Base-by-base conservation (phyloP, 805 yeast species). In the Candida jianshihensis region DNA sequence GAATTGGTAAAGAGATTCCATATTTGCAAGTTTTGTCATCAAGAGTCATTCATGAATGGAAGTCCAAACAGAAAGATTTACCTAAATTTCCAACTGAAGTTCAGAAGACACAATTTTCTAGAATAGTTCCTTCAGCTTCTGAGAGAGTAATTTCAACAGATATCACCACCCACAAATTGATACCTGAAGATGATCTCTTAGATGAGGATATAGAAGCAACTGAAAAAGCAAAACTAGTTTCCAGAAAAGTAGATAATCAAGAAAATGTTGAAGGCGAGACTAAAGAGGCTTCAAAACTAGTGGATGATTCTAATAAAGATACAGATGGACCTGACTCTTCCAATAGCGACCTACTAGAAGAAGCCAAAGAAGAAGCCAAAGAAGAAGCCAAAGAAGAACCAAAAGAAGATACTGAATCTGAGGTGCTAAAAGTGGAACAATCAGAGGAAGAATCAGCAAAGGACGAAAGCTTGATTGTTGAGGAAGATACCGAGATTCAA, bases 1-100 rank as follows among this genome's bases (percentile, higher is more conserved):
- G 65, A 20, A 60, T 75, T 9, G 66, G 71, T 28, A 64, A 68
- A 38, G 67, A 74, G 16, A 66, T 67, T 25, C 61, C 59, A 33
- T 67, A 68, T 43, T 47, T 68, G 36, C 64, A 61, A 31, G 65
- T 59, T 5, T 51, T 66, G 33, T 63, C 64, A 31, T 53, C 47
- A 30, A 64, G 66, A 48, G 46, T 53, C n/a, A 37, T 47, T 18
- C 38, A 39, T 11, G 37, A 45, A 32, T 48, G 43, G 40, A 48
- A 47, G 39, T 31, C 48, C 8, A 41, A 37, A 20, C 26, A 28
- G 7, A 36, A 36, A 19, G 33, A 36, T 29, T 40, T 38, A 17
- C 33, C 42, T 29, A 25, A 29, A 13, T 33, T 22, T 11, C 30
- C 31, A 22, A 43, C 35, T 33, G 18, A 32, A 7, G 31, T 29